Conservation (phyloP, 768 basidiomycete species). For the Tylopilus intermedius region DNA sequence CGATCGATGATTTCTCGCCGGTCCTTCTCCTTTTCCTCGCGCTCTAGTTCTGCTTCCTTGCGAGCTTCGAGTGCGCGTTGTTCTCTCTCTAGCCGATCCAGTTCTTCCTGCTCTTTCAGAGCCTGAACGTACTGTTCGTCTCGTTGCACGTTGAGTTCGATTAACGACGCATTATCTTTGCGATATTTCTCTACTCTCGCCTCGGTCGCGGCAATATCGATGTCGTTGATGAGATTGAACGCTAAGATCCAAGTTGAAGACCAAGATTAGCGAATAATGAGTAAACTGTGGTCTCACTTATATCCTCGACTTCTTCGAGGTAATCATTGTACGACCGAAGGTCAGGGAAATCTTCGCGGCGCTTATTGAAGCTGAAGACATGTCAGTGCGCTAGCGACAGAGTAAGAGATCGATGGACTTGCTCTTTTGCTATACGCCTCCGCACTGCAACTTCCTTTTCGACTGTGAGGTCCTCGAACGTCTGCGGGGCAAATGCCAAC, state of each 20-base stretch:
- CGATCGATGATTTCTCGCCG: conserved; percentile 74
- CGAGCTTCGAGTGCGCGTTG: conserved; percentile 60
- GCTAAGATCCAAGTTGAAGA: conserved; percentile 40
- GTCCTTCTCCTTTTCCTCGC: conserved; percentile 69
- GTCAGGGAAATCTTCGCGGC: conserved; percentile 80
- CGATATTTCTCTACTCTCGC: conserved; percentile 74
- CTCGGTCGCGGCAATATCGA: conserved; percentile 78
- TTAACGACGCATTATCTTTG: conserved; percentile 74
- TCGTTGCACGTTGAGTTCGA: conserved; percentile 77
- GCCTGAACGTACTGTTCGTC: conserved; percentile 72
- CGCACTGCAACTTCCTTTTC: conserved; percentile 93
- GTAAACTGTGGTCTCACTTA: conserved; percentile 44
- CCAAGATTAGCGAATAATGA: background rate
- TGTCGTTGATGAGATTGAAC: conserved; percentile 91
- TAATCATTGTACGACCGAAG: conserved; percentile 88
- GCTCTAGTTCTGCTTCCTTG: conserved; percentile 69
- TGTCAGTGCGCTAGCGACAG: background rate
- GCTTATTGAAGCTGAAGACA: conserved; percentile 81
- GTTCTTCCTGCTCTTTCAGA: conserved; percentile 75
- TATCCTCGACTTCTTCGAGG: conserved; percentile 92
- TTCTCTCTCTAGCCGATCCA: conserved; percentile 68
- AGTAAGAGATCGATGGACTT: conserved; percentile 17
- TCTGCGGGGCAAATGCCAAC: conserved; percentile 91
- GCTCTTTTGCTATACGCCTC: conserved; percentile 87
- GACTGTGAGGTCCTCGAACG: conserved; percentile 87